Base-by-base conservation (phyloP, 192 early-diverging fungal species). In the Coemansia sp. region DNA sequence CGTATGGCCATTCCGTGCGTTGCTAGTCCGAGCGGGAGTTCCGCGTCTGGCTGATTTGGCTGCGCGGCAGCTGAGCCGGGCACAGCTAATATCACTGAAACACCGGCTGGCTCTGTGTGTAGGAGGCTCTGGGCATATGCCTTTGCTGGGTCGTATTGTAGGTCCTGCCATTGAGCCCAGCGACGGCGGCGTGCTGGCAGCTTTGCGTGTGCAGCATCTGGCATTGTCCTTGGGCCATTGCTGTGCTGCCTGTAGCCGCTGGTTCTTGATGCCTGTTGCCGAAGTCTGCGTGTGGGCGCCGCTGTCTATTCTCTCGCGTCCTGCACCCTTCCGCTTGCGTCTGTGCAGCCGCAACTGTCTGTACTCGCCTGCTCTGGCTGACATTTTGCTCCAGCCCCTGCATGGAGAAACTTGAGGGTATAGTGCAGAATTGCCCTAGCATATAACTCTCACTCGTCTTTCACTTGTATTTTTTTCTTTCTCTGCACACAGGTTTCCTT, bases 31-130 rank as follows among this genome's bases (percentile, higher is more conserved):
- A 37, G 36, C 35, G 16, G 66, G 69, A 26, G 46, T 72, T 18
- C 76, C 76, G 7, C 54, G 65, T 3, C 69, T 79, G 23, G 54
- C 59, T 39, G 76, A 79, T 36, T 53, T 72, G 35, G 69, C 69
- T 3, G 76, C 76, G 7, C 76, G 76, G 43, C 31, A 37, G n/a
- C 51, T 71, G 39, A 37, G 60, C 20, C 68, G 61, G 23, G 35
- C 38, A 2, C 38, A 66, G 48, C 60, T 66, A 7, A 19, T 48
- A 6, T 35, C 42, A 30, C 50, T 71, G n/a, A 68, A 70, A 57
- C 64, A 70, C 44, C 36, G 46, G 18, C 59, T 67, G 47, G 42
- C 53, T n/a, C 64, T 61, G 20, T 68, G 75, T 20, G 53, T 71
- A 6, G 63, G 47, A 12, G 6, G 28, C 21, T 12, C 52, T 5